Conservation (phyloP, 805 yeast genomes). For the Candida ponderosae region DNA sequence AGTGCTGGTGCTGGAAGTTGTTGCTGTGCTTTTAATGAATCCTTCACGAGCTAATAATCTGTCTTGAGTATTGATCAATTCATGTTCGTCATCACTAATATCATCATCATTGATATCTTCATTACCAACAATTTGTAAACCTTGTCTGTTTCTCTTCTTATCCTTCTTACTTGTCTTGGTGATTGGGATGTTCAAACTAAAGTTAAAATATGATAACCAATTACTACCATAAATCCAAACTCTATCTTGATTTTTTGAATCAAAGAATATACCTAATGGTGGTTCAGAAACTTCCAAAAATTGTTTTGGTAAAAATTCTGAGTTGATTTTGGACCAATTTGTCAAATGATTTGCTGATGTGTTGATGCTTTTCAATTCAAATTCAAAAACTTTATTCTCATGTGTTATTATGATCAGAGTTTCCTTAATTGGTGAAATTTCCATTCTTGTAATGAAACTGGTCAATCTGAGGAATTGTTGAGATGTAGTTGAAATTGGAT, state of each 20-base stretch:
- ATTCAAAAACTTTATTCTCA: slow-evolving; percentile 71
- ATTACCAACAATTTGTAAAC: slow-evolving; percentile 32
- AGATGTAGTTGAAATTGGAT: slow-evolving; percentile 15
- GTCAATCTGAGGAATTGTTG: slow-evolving; percentile 50
- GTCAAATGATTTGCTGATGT: slow-evolving; percentile 32
- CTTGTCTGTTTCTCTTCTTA: slow-evolving; percentile 34
- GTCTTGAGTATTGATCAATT: slow-evolving; percentile 6
- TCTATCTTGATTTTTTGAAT: slow-evolving; percentile 30
- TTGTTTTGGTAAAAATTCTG: slow-evolving; percentile 65
- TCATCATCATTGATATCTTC: slow-evolving; percentile 25
- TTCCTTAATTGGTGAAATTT: slow-evolving; percentile 38
- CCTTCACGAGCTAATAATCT: slow-evolving; percentile 3
- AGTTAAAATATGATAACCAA: slow-evolving; percentile 74
- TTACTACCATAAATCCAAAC: slow-evolving; percentile 85
- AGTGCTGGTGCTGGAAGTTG: slow-evolving; percentile 1
- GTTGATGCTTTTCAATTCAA: slow-evolving; percentile 28
- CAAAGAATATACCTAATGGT: slow-evolving; percentile 63
- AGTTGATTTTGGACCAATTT: slow-evolving; percentile 72
- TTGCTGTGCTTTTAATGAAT: slow-evolving; percentile 5
- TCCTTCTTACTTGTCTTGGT: slow-evolving; percentile 20
- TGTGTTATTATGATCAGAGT: slow-evolving; percentile 61
- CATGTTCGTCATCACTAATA: slow-evolving; percentile 13
- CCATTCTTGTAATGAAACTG: slow-evolving; percentile 50
- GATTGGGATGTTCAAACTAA: slow-evolving; percentile 47
- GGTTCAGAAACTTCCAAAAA: slow-evolving; percentile 52